Evolutionary conservation across 169 alveolate genomes (phyloP).

Genomic region (Plasmodium gaboni): DNA sequence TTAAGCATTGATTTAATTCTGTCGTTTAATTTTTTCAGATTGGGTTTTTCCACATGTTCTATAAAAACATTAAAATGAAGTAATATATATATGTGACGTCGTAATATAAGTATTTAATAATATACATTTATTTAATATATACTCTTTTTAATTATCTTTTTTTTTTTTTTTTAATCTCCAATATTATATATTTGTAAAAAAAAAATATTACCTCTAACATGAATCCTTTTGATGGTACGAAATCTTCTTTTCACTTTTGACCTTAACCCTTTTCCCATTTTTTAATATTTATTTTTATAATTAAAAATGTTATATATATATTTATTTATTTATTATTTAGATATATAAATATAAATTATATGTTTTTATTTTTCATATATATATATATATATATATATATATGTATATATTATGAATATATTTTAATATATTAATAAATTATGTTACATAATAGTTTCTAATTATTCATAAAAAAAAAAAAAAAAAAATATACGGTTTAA

Average conservation of each 20-base stretch:
- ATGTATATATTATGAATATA: not conserved
- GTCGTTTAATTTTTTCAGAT: conserved; percentile 20
- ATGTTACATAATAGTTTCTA: no score
- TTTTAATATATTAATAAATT: no score
- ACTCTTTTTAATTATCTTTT: conserved; percentile 75
- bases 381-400: not conserved
- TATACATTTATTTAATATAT: conserved; percentile 74
- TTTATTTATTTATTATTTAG: not conserved
- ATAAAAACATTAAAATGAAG: not conserved
- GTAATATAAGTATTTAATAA: not conserved
- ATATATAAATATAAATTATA: not conserved
- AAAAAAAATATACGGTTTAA: no score
- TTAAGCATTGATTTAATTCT: conserved; percentile 33
- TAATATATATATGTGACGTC: not conserved
- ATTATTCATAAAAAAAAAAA: no score
- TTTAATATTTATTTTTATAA: not conserved
- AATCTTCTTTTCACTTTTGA: conserved; percentile 86
- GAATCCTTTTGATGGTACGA: conserved; percentile 85
- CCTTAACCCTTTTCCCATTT: conserved; percentile 87
- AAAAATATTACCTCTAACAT: conserved; percentile 78
- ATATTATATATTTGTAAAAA: not conserved
- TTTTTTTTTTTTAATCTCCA: not conserved
- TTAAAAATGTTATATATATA: not conserved
- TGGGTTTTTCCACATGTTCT: conserved; percentile 63
- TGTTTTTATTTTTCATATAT: not conserved